Conservation (phyloP, 768 basidiomycete genomes). For the Lactifluus subvellereus region DNA sequence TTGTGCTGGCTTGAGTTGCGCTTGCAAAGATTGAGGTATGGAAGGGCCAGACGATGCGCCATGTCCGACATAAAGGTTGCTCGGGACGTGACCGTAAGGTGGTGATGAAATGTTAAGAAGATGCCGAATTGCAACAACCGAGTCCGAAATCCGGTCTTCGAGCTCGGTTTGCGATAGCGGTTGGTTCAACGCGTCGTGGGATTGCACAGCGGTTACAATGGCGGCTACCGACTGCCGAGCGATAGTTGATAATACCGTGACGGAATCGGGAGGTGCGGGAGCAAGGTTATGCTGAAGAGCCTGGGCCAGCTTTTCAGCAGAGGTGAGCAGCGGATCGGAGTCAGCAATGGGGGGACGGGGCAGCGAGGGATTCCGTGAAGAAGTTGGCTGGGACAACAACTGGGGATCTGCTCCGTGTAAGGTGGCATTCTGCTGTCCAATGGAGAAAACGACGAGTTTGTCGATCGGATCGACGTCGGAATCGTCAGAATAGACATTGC, state of each 20-base stretch:
- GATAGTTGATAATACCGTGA: constrained; percentile 56
- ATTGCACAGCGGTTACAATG: constrained; percentile 55
- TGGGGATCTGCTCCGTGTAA: constrained; percentile 1
- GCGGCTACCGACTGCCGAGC: constrained; percentile 56
- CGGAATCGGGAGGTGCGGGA: constrained; percentile 50
- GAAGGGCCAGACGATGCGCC: constrained; percentile 4
- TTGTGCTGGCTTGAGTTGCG: constrained; percentile 66
- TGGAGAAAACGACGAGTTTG: constrained; percentile 23
- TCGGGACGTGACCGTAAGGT: constrained; percentile 56
- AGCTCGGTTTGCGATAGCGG: constrained; percentile 53
- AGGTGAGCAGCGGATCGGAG: constrained; percentile 44
- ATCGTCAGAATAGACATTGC: constrained; percentile 74
- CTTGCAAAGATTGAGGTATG: constrained; percentile 42
- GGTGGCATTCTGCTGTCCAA: background rate
- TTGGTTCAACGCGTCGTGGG: constrained; percentile 39
- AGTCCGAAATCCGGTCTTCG: constrained; percentile 54
- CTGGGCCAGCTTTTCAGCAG: constrained; percentile 62
- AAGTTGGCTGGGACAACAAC: background rate
- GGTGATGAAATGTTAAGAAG: constrained; percentile 64
- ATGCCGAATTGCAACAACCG: constrained; percentile 70
- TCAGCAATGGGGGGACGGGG: background rate
- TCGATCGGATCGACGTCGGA: constrained; percentile 61
- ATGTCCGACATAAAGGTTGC: constrained; percentile 19
- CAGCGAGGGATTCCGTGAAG: background rate
- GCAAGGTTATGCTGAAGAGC: constrained; percentile 55